These are phyloP conservation scores for Dalbergia cochinchinensis DNA, from an alignment of 306 rosid genomes.

Conservation along the genomic window DNA sequence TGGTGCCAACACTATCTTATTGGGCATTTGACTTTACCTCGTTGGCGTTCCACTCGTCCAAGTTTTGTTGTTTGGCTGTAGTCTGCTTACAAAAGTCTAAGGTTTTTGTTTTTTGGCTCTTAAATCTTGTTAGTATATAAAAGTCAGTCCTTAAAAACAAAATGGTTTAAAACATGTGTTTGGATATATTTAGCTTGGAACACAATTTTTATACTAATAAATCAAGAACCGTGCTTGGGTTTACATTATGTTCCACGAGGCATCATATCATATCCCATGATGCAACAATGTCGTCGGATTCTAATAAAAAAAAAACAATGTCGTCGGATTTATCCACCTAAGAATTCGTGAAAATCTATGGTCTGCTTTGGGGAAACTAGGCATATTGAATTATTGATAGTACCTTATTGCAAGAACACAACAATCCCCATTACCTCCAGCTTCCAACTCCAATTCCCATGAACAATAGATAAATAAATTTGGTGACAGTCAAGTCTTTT, in stretches of 20 bases:
- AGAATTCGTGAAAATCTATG: background rate
- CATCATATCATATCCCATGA: background rate
- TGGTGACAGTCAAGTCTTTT: background rate
- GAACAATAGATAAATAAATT: too few relatives aligned
- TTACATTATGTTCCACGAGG: background rate
- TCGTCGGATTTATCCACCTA: constrained; percentile 1
- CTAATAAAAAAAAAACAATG: too few relatives aligned
- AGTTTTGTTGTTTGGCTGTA: constrained; percentile 1
- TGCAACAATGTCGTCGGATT: background rate
- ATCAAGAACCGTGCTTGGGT: background rate
- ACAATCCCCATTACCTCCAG: background rate
- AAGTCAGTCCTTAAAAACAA: background rate
- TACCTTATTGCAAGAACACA: too few relatives aligned
- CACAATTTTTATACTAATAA: background rate
- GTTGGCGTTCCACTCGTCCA: too few relatives aligned
- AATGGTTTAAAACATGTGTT: background rate
- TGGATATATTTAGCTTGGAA: background rate
- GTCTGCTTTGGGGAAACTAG: background rate
- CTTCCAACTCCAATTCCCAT: background rate
- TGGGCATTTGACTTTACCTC: too few relatives aligned
- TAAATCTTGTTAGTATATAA: background rate
- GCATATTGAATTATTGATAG: background rate
- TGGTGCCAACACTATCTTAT: too few relatives aligned
- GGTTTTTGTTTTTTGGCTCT: background rate
- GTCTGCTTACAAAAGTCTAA: constrained; percentile 22